phyloP scores from a whole-genome alignment of 1,284 basidiomycete species.

The Ganoderma boninense region DNA sequence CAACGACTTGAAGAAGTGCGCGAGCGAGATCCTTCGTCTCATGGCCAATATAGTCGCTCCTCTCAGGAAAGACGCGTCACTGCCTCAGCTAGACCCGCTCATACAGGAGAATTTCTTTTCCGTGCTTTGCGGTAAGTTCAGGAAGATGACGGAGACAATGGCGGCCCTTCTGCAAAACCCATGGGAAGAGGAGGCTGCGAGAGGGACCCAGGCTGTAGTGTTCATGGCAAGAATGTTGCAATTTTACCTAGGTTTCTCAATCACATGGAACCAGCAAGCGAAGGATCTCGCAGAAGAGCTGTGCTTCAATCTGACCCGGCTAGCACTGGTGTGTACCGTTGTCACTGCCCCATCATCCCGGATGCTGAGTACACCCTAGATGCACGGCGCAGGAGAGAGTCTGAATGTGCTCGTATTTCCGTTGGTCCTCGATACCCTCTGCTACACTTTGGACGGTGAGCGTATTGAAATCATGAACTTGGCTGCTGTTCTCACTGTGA shows the following conservation, averaged over 20 bases:
- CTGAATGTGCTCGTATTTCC: constrained; percentile 67
- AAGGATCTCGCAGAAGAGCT: constrained; percentile 57
- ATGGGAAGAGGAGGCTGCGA: constrained; percentile 25
- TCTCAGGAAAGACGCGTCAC: constrained; percentile 55
- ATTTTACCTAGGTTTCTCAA: constrained; percentile 73
- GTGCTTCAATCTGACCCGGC: constrained; percentile 55
- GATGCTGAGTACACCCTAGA: constrained; percentile 42
- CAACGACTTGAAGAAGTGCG: constrained; percentile 47
- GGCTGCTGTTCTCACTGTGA: neutral
- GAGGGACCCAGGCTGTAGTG: constrained; percentile 46
- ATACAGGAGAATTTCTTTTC: constrained; percentile 66
- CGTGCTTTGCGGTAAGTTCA: constrained; percentile 55
- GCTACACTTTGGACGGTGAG: constrained; percentile 77
- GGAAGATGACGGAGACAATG: constrained; percentile 50
- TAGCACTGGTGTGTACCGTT: constrained; percentile 61
- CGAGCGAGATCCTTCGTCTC: constrained; percentile 74
- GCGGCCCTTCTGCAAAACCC: constrained; percentile 31
- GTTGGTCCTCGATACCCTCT: constrained; percentile 75
- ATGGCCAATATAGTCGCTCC: constrained; percentile 74
- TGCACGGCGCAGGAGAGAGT: constrained; percentile 57
- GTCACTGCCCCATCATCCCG: too few species aligned
- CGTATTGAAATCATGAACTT: constrained; percentile 4
- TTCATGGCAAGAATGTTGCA: constrained; percentile 74
- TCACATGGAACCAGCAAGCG: constrained; percentile 61
- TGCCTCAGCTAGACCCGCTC: constrained; percentile 58